phyloP scores from a whole-genome alignment of 345 rosid genomes.

The Psidium friedrichsthalianum region DNA sequence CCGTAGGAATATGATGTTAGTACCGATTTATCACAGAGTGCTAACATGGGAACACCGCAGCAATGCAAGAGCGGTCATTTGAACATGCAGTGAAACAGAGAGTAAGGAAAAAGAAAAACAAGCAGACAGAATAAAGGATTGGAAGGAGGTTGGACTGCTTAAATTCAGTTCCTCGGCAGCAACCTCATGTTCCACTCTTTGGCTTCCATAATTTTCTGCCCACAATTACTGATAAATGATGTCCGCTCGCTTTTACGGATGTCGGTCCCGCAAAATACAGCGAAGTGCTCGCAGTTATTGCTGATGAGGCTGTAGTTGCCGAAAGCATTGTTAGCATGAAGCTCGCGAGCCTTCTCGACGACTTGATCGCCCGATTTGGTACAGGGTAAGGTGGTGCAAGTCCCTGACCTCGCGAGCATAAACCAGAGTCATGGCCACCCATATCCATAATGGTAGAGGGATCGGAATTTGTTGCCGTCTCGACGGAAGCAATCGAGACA shows the following conservation, averaged over 20 bases:
- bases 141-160: neutral
- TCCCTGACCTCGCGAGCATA: neutral
- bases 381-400: neutral
- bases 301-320: neutral
- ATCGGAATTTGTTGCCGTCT: neutral
- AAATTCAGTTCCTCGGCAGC: neutral
- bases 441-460: neutral
- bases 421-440: neutral
- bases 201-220: slow-evolving; percentile 21
- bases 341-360: neutral
- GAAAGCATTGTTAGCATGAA: neutral
- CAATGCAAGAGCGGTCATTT: neutral
- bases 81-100: neutral
- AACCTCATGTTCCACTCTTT: neutral
- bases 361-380: neutral
- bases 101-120: neutral
- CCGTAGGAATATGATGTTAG: no score
- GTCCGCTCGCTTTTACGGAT: neutral
- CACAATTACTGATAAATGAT: neutral
- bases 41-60: no score
- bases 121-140: neutral
- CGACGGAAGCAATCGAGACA: neutral
- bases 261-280: neutral
- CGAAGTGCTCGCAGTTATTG: neutral
- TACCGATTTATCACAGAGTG: neutral